Evolutionary conservation across 345 rosid genomes (phyloP).

Genomic region (Rhizophora mangle): DNA sequence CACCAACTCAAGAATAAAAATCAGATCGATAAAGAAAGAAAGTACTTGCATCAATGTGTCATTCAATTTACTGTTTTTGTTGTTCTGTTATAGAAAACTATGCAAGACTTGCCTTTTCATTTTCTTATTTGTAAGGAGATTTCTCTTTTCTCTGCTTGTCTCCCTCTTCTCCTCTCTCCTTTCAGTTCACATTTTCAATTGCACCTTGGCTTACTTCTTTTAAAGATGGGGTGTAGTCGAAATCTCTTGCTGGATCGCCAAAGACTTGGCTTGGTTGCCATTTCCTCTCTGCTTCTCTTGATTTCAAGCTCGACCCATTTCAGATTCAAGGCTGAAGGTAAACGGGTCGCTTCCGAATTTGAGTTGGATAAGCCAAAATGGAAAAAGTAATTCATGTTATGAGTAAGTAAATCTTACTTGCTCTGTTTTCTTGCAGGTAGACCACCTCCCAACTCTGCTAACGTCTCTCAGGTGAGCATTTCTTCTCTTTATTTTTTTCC

Average conservation of each 20-base stretch:
- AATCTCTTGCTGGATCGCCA: slow-evolving; percentile 6
- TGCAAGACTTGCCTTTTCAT: not conserved
- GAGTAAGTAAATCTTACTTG: not conserved
- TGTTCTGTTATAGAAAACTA: slow-evolving; percentile 5
- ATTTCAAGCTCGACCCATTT: slow-evolving; percentile 49
- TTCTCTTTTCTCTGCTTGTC: slow-evolving; percentile 1
- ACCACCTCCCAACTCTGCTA: slow-evolving; percentile 38
- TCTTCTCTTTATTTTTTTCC: not conserved
- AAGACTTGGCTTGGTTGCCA: slow-evolving; percentile 24
- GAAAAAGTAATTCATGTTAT: not conserved
- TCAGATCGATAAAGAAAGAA: slow-evolving; percentile 9
- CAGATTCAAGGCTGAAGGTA: slow-evolving; percentile 56
- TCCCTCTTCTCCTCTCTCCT: slow-evolving; percentile 5
- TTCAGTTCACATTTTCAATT: not conserved
- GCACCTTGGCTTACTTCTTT: not conserved
- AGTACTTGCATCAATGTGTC: slow-evolving; percentile 15
- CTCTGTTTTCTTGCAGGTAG: slow-evolving; percentile 42
- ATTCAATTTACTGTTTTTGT: slow-evolving; percentile 32
- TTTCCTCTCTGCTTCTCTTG: slow-evolving; percentile 40
- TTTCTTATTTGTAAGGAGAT: not conserved
- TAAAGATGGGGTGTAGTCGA: slow-evolving; percentile 23
- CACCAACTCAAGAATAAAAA: slow-evolving; percentile 35
- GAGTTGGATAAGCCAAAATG: not conserved
- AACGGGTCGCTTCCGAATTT: slow-evolving; percentile 28
- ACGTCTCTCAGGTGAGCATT: slow-evolving; percentile 38